These are phyloP conservation scores for Magnusiomyces suaveolens DNA, from an alignment of 1,139 yeast species.

Conservation along the genomic window DNA sequence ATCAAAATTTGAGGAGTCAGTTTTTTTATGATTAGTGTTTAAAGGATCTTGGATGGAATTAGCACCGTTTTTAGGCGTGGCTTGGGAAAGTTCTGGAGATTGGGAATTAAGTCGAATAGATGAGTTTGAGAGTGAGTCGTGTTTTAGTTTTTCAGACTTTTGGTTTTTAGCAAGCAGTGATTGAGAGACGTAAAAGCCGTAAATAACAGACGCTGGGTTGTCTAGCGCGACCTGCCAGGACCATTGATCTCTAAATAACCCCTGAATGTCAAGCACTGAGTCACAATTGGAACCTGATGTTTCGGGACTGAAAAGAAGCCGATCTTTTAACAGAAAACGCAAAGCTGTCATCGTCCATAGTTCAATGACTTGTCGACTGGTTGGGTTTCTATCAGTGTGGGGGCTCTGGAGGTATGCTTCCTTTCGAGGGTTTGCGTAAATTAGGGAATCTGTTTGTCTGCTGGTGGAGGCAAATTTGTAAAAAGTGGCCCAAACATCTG, in stretches of 20 bases:
- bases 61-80: too few relatives aligned
- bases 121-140: too few relatives aligned
- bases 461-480: constrained; percentile 23
- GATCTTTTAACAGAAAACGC: constrained; percentile 23
- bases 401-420: constrained; percentile 29
- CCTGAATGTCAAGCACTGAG: constrained; percentile 28
- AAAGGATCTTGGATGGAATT: too few relatives aligned
- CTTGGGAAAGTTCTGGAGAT: too few relatives aligned
- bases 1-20: background rate
- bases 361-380: constrained; percentile 22
- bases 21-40: too few relatives aligned
- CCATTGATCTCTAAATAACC: constrained; percentile 31
- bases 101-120: too few relatives aligned
- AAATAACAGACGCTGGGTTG: constrained; percentile 29
- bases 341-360: constrained; percentile 31
- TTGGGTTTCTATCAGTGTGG: constrained; percentile 8
- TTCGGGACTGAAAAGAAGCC: constrained; percentile 18
- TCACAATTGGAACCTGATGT: background rate
- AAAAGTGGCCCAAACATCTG: constrained; percentile 18
- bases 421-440: constrained; percentile 28
- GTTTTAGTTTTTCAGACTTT: background rate
- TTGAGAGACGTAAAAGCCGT: constrained; percentile 22
- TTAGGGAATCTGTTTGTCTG: constrained; percentile 26
- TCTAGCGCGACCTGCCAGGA: constrained; percentile 36
- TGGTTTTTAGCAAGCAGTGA: background rate